These are phyloP conservation scores for Suillus paluster DNA, from an alignment of 768 basidiomycete species.

Conservation along the genomic window DNA sequence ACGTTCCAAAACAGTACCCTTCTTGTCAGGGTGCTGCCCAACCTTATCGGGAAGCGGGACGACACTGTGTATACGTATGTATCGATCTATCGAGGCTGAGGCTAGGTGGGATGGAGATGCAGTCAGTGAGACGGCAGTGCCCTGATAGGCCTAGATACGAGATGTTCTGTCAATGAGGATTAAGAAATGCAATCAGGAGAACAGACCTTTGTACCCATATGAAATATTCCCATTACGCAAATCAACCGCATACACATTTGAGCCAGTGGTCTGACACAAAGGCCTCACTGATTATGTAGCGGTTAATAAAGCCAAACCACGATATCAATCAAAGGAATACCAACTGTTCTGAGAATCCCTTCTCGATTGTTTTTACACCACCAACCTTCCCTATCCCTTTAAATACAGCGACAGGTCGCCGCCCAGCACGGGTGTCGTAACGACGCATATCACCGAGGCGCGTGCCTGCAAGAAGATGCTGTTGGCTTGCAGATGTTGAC, in stretches of 20 bases:
- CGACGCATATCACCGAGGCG: constrained; percentile 72
- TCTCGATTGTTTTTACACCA: constrained; percentile 62
- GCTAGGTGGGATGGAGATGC: constrained; percentile 56
- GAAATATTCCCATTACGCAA: constrained; percentile 64
- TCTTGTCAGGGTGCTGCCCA: constrained; percentile 56
- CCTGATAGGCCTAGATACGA: constrained; percentile 63
- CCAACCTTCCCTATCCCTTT: constrained; percentile 59
- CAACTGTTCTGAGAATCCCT: constrained; percentile 67
- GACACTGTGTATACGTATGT: constrained; percentile 68
- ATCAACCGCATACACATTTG: constrained; percentile 68
- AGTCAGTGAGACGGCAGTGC: constrained; percentile 68
- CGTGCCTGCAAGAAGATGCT: constrained; percentile 73
- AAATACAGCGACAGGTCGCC: constrained; percentile 73
- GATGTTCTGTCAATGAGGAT: constrained; percentile 9
- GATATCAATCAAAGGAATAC: constrained; percentile 27
- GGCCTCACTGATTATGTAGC: constrained; percentile 52
- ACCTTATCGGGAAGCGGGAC: constrained; percentile 52
- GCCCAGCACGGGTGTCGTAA: constrained; percentile 76
- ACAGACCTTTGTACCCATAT: constrained; percentile 70
- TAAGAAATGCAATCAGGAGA: neutral
- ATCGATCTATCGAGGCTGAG: constrained; percentile 72
- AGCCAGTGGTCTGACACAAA: constrained; percentile 72
- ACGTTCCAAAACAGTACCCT: constrained; percentile 67
- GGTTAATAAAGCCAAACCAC: constrained; percentile 8
- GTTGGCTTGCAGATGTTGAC: constrained; percentile 36